Conservation (phyloP, 1,284 basidiomycete species). For the Mrakiaceae sp. region DNA sequence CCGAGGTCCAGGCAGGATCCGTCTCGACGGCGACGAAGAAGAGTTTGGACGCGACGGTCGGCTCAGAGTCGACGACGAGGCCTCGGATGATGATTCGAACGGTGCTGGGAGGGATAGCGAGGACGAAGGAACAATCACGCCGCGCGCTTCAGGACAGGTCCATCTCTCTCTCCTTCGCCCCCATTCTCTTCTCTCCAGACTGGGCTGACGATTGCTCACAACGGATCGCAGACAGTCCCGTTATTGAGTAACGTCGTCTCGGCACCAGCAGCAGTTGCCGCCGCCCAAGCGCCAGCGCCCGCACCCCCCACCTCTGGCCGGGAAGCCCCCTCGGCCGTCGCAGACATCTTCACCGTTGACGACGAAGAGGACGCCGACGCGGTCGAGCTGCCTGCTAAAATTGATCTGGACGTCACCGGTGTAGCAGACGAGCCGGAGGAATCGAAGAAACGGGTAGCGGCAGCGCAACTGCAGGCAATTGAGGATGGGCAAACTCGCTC, state of each 20-base stretch:
- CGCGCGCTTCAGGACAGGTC: not conserved
- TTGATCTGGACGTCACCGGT: too few species aligned
- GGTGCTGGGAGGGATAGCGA: not conserved
- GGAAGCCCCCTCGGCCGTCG: too few species aligned
- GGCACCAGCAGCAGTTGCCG: not conserved
- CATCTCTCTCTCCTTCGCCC: not conserved
- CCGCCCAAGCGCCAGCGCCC: not conserved
- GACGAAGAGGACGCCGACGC: not conserved
- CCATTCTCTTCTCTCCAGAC: not conserved
- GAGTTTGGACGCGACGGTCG: not conserved
- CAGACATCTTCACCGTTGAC: not conserved
- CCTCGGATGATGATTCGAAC: not conserved
- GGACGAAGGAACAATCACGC: too few species aligned
- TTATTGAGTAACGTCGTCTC: not conserved
- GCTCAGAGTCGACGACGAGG: not conserved
- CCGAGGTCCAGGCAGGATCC: not conserved
- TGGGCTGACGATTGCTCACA: not conserved
- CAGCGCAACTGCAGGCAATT: too few species aligned
- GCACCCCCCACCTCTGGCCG: not conserved
- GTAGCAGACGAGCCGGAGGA: too few species aligned
- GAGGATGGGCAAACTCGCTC: too few species aligned
- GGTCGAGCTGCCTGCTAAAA: not conserved
- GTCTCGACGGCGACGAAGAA: not conserved
- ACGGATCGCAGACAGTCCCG: not conserved
- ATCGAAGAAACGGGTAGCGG: too few species aligned